phyloP scores from a whole-genome alignment of 179 eudicot species.

The Spergularia azorica region DNA sequence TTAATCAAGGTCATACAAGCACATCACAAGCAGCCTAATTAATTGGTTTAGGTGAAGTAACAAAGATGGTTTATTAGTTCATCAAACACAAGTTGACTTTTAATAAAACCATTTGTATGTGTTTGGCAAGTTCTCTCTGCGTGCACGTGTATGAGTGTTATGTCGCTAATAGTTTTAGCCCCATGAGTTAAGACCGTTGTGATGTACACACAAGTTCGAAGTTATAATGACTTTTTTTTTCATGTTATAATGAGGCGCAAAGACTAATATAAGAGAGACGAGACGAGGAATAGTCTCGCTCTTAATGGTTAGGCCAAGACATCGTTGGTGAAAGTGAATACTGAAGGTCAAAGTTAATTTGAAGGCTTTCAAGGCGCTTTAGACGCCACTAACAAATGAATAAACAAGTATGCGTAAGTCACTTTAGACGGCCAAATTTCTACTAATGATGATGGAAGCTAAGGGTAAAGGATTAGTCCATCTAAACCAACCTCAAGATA shows the following conservation, averaged over 20 bases:
- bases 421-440: slow-evolving; percentile 11
- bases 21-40: not conserved
- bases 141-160: slow-evolving; percentile 22
- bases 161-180: not conserved
- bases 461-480: not conserved
- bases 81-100: slow-evolving; percentile 9
- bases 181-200: too few species aligned
- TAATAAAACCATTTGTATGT: not conserved
- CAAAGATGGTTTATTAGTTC: not conserved
- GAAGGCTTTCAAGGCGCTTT: slow-evolving; percentile 4
- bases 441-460: not conserved
- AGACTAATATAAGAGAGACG: too few species aligned
- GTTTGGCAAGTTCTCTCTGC: slow-evolving; percentile 10
- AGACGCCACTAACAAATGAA: slow-evolving; percentile 10
- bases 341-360: too few species aligned
- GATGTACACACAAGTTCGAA: too few species aligned
- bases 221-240: too few species aligned
- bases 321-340: too few species aligned
- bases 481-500: not conserved
- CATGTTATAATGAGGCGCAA: too few species aligned
- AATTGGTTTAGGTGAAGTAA: slow-evolving; percentile 14
- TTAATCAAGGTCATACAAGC: not conserved
- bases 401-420: not conserved
- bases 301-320: too few species aligned
- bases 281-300: too few species aligned